Base-by-base conservation (phyloP, 768 basidiomycete species). In the Boletus speciosus region DNA sequence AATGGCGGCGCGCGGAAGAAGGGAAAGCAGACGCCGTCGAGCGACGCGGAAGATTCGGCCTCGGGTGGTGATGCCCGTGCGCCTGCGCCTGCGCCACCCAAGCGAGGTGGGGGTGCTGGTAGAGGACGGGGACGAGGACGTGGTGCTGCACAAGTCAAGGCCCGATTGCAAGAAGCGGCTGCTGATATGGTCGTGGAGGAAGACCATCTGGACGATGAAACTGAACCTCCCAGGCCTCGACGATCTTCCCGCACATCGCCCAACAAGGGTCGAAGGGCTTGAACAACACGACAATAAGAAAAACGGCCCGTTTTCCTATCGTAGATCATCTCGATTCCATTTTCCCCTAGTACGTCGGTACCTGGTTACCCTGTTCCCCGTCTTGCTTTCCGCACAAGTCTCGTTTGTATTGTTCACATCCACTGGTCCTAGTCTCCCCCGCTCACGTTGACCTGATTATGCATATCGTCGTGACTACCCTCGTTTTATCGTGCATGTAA, bases 171-270 rank as follows among this genome's bases (percentile, higher is more conserved):
- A 39, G 70, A 70, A 31, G 66, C 57, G 15, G 68, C 55, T 23
- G 56, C 10, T 21, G 68, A 32, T 3, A 68, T 68, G 70, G 41
- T 52, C 3, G 61, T 70, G n/a, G 66, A 65, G 29, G 70, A 66
- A 38, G 66, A 66, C 21, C 70, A 70, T 39, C 38, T 55, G 51
- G 53, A 70, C 11, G 65, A 69, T 2, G 63, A 52, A 27, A 64
- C 55, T 1, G 59, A 61, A n/a, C 55, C 66, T 9, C 54, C 66
- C 3, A 54, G 45, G 29, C 69, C 68, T 4, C 66, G 76, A 49
- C 66, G 75, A 38, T 73, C 75, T 15, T 40, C 63, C 21, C 74
- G 75, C 31, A 62, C 68, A 19, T 54, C 67, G 3, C 69, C 72
- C 16, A 67, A 70, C 61, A 76, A 72, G 57, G 61, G 61, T 34